Base-by-base conservation (phyloP, 768 basidiomycete genomes). In the Auricularia sp. region DNA sequence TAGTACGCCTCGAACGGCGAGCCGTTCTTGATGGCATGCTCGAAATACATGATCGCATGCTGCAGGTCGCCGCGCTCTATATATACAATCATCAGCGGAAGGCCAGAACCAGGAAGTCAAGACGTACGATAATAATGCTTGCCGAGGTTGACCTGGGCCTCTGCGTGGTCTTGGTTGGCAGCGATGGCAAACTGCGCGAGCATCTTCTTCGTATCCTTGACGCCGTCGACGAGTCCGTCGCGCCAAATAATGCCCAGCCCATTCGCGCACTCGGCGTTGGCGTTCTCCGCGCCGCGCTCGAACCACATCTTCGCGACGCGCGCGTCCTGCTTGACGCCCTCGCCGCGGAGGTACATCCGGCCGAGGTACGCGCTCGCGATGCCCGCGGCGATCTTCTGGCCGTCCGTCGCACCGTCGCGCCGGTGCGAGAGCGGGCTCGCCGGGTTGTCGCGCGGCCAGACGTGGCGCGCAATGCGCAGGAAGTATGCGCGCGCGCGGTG, bases 1-100 rank as follows among this genome's bases (percentile, higher is more conserved):
- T 94, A 96, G 75, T 90, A 96, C 1, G 95, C 90, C 72, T 99
- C 95, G 65, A 96, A 93, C 0, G 91, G 89, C 3, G 96, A 95
- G 3, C 96, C 97, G 67, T 84, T 81, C 1, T 90, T 84, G 59
- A 96, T 78, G 3, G 95, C 97, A 33, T 81, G 81, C 73, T 98
- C 92, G 69, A 98, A 90, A 71, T 87, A 87, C 1, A 83, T 80
- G 1, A 79, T 83, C 0, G 95, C 94, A 3, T 81, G 67, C 33
- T 77, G 74, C 29, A 86, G 61, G 56, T 98, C 93, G 18, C 87
- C 86, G 16, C 81, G 81, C 36, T 81, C 95, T 96, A 67, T 39
- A 14, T 18, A 23, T 23, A 47, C 36, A 0, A 29, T 29, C 29
- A 56, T 29, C 2, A 36, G 36, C 11, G 62, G 58, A 29, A 16